Conservation (phyloP, 768 basidiomycete species). For the Lentinula sp. region DNA sequence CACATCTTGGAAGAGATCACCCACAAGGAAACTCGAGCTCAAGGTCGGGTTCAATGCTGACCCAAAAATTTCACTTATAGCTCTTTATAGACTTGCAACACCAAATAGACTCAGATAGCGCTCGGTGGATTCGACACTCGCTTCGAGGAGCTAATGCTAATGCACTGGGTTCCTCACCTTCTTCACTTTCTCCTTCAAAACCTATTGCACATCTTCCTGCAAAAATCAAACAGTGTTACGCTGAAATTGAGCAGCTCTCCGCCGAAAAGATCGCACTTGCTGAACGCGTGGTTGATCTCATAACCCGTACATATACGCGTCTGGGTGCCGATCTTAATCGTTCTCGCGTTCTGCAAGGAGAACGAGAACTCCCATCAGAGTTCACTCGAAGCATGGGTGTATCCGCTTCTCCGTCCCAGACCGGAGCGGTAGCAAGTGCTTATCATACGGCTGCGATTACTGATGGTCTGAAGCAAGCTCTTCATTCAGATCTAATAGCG, state of each 20-base stretch:
- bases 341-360: constrained; percentile 42
- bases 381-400: background rate
- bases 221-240: constrained; percentile 38
- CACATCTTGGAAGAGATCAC: constrained; percentile 49
- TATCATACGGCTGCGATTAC: background rate
- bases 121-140: constrained; percentile 44
- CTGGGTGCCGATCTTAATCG: constrained; percentile 45
- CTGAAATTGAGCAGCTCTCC: constrained; percentile 38
- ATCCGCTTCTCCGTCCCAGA: background rate
- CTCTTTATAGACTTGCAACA: constrained; percentile 35
- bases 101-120: constrained; percentile 43
- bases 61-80: background rate
- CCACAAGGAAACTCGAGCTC: constrained; percentile 34
- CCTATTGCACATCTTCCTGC: constrained; percentile 26
- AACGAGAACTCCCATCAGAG: constrained; percentile 28
- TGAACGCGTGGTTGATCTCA: constrained; percentile 41
- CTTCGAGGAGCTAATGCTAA: constrained; percentile 17
- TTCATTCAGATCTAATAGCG: background rate
- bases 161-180: constrained; percentile 16
- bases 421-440: background rate
- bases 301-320: constrained; percentile 38
- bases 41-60: constrained; percentile 25
- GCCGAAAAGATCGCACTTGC: constrained; percentile 42
- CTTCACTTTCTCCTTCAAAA: constrained; percentile 32
- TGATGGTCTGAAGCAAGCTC: background rate